Percentiles rank a stretch among this genome's conserved stretches.
phyloP scores from a whole-genome alignment of 2,329 filamentous ascomycete species.

The Ophiostoma piceae region DNA sequence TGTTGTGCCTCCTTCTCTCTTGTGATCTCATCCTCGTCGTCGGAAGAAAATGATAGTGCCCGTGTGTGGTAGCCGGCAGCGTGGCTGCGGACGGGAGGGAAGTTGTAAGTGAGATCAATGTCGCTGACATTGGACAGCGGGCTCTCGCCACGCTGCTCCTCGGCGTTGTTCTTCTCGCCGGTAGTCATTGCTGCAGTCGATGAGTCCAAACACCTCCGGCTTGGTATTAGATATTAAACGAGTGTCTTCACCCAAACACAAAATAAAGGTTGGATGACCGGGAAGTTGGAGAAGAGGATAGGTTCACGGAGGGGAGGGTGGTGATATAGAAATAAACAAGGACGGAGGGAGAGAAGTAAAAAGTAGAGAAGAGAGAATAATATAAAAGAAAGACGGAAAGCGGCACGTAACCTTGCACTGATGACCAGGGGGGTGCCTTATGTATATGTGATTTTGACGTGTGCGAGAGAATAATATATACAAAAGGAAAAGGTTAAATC shows the following conservation, averaged over 20 bases:
- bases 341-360: not conserved
- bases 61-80: not conserved
- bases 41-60: not conserved
- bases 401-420: not conserved
- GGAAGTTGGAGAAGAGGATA: not conserved
- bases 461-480: not conserved
- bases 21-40: conserved; percentile 1
- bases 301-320: conserved; percentile 7
- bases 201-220: not conserved
- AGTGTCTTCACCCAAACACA: too few species aligned
- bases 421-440: not conserved
- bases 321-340: not conserved
- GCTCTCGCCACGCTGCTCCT: conserved; percentile 31
- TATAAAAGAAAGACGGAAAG: not conserved
- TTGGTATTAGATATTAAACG: too few species aligned
- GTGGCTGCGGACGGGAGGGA: not conserved
- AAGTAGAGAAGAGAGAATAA: not conserved
- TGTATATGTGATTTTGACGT: not conserved
- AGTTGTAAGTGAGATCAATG: not conserved
- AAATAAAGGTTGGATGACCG: not conserved
- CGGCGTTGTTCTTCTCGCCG: conserved; percentile 30
- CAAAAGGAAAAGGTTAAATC: not conserved
- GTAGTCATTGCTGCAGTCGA: conserved; percentile 35
- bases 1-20: not conserved
- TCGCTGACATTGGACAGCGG: not conserved